Percentiles rank a stretch among this genome's conserved stretches.
Evolutionary conservation across 2,329 filamentous ascomycete species (phyloP).

Genomic region (Alternaria viburni): DNA sequence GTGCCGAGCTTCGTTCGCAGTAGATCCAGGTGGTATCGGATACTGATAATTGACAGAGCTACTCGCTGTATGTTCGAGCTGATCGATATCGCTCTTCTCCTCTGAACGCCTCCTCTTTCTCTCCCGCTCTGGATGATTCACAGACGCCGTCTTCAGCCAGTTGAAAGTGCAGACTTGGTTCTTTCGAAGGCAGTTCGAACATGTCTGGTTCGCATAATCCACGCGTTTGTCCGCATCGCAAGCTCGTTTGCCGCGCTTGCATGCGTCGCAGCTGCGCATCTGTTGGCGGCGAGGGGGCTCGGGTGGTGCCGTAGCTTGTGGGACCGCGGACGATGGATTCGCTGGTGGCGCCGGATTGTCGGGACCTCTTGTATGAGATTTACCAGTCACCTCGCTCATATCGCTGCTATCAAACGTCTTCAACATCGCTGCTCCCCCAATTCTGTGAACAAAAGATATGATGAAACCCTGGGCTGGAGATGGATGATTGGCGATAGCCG

Average conservation of each 20-base stretch:
- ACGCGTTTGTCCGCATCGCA: slow-evolving; percentile 49
- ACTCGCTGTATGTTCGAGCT: neutral
- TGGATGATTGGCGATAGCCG: neutral
- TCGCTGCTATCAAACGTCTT: slow-evolving; percentile 5
- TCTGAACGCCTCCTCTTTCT: slow-evolving; percentile 16
- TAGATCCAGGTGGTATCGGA: neutral
- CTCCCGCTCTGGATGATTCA: neutral
- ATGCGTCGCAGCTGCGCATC: slow-evolving; percentile 53
- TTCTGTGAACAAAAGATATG: neutral
- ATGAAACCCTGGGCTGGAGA: neutral
- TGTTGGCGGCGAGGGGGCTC: slow-evolving; percentile 9
- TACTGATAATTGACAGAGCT: slow-evolving; percentile 2
- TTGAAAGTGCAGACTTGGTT: slow-evolving; percentile 54
- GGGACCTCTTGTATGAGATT: neutral
- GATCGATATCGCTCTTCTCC: neutral
- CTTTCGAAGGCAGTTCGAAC: slow-evolving; percentile 52
- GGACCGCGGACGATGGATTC: neutral
- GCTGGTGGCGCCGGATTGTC: neutral
- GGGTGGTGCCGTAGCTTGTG: neutral
- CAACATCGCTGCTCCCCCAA: neutral
- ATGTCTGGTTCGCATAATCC: slow-evolving; percentile 33
- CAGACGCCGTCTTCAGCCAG: slow-evolving; percentile 44
- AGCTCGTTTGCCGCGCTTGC: slow-evolving; percentile 52
- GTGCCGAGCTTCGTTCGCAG: neutral
- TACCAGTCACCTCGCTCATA: neutral